A percentile compares a stretch with the other conserved stretches of the same genome.
phyloP scores from a whole-genome alignment of 2,329 filamentous ascomycete genomes.

The Talaromyces marneffei region DNA sequence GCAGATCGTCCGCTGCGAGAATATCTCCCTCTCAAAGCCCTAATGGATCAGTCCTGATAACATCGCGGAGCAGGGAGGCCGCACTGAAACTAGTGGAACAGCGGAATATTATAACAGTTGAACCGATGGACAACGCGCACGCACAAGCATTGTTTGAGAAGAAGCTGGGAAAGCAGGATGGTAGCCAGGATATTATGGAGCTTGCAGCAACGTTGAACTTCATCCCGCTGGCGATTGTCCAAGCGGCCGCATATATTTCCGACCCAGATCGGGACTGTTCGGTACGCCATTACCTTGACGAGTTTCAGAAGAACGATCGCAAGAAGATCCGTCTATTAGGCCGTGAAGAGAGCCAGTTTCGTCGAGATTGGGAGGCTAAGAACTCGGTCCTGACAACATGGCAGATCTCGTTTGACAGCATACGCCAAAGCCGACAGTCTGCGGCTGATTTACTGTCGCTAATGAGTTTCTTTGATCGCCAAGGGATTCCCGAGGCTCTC shows the following conservation, averaged over 20 bases:
- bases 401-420: slow-evolving; percentile 31
- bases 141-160: slow-evolving; percentile 21
- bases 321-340: slow-evolving; percentile 26
- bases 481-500: slow-evolving; percentile 22
- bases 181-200: not conserved
- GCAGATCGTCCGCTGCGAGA: not conserved
- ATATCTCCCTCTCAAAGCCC: slow-evolving; percentile 18
- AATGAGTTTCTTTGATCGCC: slow-evolving; percentile 27
- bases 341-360: slow-evolving; percentile 21
- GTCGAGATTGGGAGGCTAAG: slow-evolving; percentile 20
- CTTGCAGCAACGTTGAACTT: not conserved
- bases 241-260: slow-evolving; percentile 28
- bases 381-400: slow-evolving; percentile 27
- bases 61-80: slow-evolving; percentile 13
- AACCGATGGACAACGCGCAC: slow-evolving; percentile 21
- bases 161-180: slow-evolving; percentile 17
- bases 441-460: slow-evolving; percentile 25
- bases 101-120: slow-evolving; percentile 12
- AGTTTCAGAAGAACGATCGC: slow-evolving; percentile 31
- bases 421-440: slow-evolving; percentile 18
- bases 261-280: slow-evolving; percentile 3
- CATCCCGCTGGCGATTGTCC: not conserved
- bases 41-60: slow-evolving; percentile 18
- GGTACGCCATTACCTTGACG: slow-evolving; percentile 2
- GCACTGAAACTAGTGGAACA: slow-evolving; percentile 6